phyloP scores from a whole-genome alignment of 495 filamentous ascomycete species.

The Xylaria scruposa region DNA sequence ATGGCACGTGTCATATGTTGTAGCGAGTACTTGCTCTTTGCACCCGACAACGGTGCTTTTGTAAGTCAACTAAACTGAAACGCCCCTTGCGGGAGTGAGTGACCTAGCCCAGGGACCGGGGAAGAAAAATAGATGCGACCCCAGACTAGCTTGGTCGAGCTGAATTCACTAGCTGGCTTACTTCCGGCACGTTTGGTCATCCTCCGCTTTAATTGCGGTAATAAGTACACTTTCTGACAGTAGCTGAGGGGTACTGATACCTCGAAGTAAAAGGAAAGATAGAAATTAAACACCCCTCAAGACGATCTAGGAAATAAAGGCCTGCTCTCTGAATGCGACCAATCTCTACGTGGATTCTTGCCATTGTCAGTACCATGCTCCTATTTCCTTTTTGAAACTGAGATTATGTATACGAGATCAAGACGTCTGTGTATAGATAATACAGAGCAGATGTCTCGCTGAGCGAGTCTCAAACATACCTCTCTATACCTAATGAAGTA shows the following conservation, averaged over 20 bases:
- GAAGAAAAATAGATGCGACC: conserved; percentile 30
- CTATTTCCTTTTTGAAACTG: conserved; percentile 6
- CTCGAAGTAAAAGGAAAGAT: conserved; percentile 18
- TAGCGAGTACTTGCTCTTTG: conserved; percentile 24
- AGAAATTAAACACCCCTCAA: background rate
- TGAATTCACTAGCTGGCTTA: conserved; percentile 28
- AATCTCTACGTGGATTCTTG: background rate
- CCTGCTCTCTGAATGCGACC: background rate
- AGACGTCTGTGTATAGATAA: background rate
- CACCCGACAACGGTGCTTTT: conserved; percentile 19
- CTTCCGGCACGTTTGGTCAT: conserved; percentile 25
- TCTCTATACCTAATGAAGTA: conserved; percentile 13
- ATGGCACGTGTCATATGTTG: conserved; percentile 26
- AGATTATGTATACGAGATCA: conserved; percentile 14
- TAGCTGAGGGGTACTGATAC: conserved; percentile 14
- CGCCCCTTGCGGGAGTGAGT: conserved; percentile 27
- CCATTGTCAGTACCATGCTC: background rate
- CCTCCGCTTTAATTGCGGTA: conserved; percentile 28
- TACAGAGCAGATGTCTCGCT: conserved; percentile 19
- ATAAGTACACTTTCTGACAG: conserved; percentile 20
- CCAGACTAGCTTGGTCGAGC: conserved; percentile 31
- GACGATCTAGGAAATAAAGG: background rate
- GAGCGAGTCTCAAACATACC: conserved; percentile 16
- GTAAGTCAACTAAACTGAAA: conserved; percentile 26
- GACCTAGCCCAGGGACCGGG: conserved; percentile 28